Conservation (phyloP, 2,329 filamentous ascomycete species). For the Diaporthe australafricana region DNA sequence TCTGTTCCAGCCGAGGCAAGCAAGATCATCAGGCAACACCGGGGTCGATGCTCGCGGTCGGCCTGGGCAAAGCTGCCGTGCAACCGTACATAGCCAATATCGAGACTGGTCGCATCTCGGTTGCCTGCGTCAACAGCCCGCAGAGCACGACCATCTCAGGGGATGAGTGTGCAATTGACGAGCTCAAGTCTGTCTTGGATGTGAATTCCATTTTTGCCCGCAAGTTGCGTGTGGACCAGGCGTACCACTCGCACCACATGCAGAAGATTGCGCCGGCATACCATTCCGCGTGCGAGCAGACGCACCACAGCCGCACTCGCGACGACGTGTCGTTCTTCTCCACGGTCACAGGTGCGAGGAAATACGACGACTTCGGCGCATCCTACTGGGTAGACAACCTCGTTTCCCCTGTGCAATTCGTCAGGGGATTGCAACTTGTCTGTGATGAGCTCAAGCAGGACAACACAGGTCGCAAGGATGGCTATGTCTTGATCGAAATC, state of each 20-base stretch:
- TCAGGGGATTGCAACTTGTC: constrained; percentile 32
- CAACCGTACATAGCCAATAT: neutral
- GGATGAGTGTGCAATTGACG: constrained; percentile 42
- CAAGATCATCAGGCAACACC: constrained; percentile 9
- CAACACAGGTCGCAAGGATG: neutral
- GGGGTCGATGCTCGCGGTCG: constrained; percentile 40
- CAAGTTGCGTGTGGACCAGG: constrained; percentile 46
- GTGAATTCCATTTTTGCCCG: constrained; percentile 44
- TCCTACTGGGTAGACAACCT: constrained; percentile 49
- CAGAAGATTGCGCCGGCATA: constrained; percentile 40
- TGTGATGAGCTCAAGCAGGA: constrained; percentile 18
- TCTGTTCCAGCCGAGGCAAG: neutral
- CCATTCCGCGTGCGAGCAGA: neutral
- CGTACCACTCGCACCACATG: constrained; percentile 53
- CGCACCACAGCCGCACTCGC: neutral
- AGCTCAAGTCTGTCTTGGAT: constrained; percentile 40
- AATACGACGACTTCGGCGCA: neutral
- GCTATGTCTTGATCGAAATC: constrained; percentile 40
- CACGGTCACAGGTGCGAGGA: neutral
- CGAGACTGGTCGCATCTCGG: constrained; percentile 13
- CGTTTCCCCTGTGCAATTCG: constrained; percentile 44
- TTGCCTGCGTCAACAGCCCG: constrained; percentile 38
- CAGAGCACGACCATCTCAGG: constrained; percentile 50
- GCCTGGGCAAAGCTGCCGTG: constrained; percentile 17
- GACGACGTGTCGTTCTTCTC: constrained; percentile 13